Conservation (phyloP, 2,329 filamentous ascomycete species). For the Botryotinia convoluta region DNA sequence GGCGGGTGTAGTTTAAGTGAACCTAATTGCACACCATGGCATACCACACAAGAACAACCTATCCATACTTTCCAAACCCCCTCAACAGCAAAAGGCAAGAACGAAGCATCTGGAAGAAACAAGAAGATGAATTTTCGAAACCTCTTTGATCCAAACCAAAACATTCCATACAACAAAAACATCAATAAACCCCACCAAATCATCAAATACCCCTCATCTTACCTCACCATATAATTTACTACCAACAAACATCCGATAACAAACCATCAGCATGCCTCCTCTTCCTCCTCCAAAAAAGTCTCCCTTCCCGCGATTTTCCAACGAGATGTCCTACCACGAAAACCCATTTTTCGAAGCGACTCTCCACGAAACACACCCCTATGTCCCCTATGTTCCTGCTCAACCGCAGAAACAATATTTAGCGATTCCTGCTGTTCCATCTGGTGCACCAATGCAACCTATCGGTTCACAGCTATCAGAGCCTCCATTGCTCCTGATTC, state of each 20-base stretch:
- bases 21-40: not conserved
- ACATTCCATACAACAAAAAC: not conserved
- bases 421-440: not conserved
- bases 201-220: not conserved
- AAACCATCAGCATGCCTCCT: not conserved
- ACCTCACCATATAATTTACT: not conserved
- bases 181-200: not conserved
- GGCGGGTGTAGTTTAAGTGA: not conserved
- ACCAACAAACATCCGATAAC: not conserved
- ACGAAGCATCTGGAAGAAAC: not conserved
- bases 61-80: not conserved
- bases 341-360: not conserved
- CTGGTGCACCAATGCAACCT: not conserved
- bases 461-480: not conserved
- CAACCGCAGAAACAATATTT: not conserved
- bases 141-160: not conserved
- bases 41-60: not conserved
- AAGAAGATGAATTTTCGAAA: not conserved
- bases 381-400: not conserved
- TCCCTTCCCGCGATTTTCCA: not conserved
- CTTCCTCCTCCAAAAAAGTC: not conserved
- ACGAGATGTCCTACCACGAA: not conserved
- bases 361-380: not conserved
- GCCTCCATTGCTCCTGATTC: not conserved
- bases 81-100: not conserved